These are phyloP conservation scores for Mycosarcoma mackinlayi DNA, from an alignment of 1,284 basidiomycete species.

Conservation along the genomic window DNA sequence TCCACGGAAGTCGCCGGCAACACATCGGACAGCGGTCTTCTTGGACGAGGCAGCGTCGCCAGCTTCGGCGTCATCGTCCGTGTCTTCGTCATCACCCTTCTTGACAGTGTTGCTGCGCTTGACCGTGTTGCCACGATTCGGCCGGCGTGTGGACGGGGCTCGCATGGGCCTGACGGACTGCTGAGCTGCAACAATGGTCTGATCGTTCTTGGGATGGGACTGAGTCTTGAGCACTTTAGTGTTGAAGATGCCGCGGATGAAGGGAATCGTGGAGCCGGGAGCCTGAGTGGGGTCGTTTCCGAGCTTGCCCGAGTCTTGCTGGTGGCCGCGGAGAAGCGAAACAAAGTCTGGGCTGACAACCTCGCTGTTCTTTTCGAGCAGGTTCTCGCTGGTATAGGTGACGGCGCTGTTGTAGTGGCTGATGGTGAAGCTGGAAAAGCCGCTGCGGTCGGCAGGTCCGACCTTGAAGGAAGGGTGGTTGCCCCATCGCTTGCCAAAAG, in stretches of 20 bases:
- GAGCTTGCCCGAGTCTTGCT: constrained; percentile 60
- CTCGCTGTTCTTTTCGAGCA: constrained; percentile 89
- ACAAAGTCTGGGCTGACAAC: constrained; percentile 93
- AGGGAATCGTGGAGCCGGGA: constrained; percentile 72
- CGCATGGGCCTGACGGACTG: constrained; percentile 93
- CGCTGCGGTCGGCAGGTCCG: constrained; percentile 74
- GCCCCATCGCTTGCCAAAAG: constrained; percentile 91
- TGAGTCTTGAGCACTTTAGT: constrained; percentile 88
- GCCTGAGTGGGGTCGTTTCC: constrained; percentile 39
- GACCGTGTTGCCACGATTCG: constrained; percentile 53
- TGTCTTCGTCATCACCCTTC: constrained; percentile 73
- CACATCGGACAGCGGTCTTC: constrained; percentile 71
- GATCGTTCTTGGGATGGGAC: constrained; percentile 88
- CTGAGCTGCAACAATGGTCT: constrained; percentile 92
- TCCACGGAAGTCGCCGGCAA: constrained; percentile 86
- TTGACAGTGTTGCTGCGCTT: constrained; percentile 66
- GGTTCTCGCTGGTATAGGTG: constrained; percentile 87
- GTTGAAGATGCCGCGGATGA: constrained; percentile 89
- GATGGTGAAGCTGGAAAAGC: constrained; percentile 87
- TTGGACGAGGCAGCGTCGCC: constrained; percentile 33
- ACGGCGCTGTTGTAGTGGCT: constrained; percentile 91
- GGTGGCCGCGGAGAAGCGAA: constrained; percentile 79
- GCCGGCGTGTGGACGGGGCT: constrained; percentile 75
- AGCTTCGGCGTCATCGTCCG: constrained; percentile 57
- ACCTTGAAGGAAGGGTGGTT: constrained; percentile 84